Base-by-base conservation (phyloP, 805 yeast genomes). In the Zygosaccharomyces siamensis region DNA sequence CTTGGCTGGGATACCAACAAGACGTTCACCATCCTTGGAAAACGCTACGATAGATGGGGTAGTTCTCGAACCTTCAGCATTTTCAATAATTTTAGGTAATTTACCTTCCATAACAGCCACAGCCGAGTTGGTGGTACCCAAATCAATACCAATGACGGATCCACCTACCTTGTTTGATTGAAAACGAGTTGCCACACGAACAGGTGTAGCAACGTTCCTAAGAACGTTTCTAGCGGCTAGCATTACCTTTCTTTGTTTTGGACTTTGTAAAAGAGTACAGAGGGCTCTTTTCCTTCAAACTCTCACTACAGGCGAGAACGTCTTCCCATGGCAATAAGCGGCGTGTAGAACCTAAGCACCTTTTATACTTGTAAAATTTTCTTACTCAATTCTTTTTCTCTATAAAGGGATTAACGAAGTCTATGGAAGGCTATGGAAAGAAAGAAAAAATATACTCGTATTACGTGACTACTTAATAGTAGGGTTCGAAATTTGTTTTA, bases 1-100 rank as follows among this genome's bases (percentile, higher is more conserved):
- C 77, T 89, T 90, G 62, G 97, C 97, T 57, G 95, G 89, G 52
- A 84, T 87, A 72, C 97, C 97, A 53, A 89, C 96, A 52, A 89
- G 74, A 65, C 95, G 83, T 73, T 87, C 95, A 51, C 92, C 93
- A 51, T 86, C 93, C 69, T 84, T 83, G 58, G 93, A 85, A 80
- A 89, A 89, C 47, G 97, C 97, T 51, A 89, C 97, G 39, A 89
- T 88, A 31, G 97, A 90, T 28, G 97, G 97, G 18, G 96, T 89
- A 20, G 95, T 86, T 69, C 93, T 75, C 30, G 83, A 78, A 56
- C 93, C 95, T 69, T 86, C 92, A 45, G 86, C 88, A 58, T 86
- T 85, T 69, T 85, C 93, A 47, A 86, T 74, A 55, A 86, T 86
- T 63, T 75, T 76, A 43, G 93, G 83, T 26, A 76, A 73, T 54